Base-by-base conservation (phyloP, 805 yeast genomes). In the Isabelozyma gotoi region DNA sequence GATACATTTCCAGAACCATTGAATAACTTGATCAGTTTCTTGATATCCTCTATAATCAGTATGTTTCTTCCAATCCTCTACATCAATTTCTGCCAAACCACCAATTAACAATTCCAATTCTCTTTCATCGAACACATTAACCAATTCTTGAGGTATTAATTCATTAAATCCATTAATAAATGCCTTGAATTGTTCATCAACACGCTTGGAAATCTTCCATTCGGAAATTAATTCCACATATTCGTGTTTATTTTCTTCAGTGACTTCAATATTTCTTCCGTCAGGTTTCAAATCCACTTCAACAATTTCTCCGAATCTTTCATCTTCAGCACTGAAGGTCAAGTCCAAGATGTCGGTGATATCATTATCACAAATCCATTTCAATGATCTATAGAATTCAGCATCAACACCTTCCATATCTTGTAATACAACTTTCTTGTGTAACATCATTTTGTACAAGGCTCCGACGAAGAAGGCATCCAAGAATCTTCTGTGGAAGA, bases 401-500 rank as follows among this genome's bases (percentile, higher is more conserved):
- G 96, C 92, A 68, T 94, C 99, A 47, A 95, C 97, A 68, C 97
- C 96, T 68, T 94, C 99, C 95, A 94, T 86, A 69, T 94, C 99
- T 66, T 88, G 96, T 53, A 94, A 73, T 2, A 89, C 92, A 53
- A 94, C 96, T 73, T 90, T 90, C 68, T 94, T 94, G 62, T 83
- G 88, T 56, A 94, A 76, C 86, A 94, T 89, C 97, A 94, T 89
- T 74, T 94, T 94, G 71, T 94, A 94, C 66, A 94, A 81, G 1
- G 99, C 98, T 53, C 97, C 97, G 57, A 95, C 96, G 67, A 94
- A 94, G 78, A 94, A 94, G 0, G 98, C 98, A 67, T 94, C 99
- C 63, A 94, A 73, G 73, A 94, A 94, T 65, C 99, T 81, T 67
- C 99, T 82, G 65, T 94, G 99, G 90, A 94, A 94, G 15, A 94